Evolutionary conservation across 306 rosid species (phyloP), one percentile per base, ranked within the genome.

Genomic region (Quercus suber): DNA sequence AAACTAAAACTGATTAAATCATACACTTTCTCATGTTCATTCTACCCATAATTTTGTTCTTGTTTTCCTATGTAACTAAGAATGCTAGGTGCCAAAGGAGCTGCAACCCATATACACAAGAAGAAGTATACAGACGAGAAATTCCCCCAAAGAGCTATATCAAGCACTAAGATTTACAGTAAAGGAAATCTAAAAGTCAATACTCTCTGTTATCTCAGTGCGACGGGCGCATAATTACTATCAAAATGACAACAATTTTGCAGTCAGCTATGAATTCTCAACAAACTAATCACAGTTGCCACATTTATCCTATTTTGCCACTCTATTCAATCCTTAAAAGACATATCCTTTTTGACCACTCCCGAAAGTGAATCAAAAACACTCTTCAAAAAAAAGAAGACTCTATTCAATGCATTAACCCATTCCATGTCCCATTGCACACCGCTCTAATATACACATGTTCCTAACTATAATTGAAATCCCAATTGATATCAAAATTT

Each of bases 1-100:
- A 49, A 78, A 71, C 69, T 51, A 69, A 21, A 56, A 27, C n/a
- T 45, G 43, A 72, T 23, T 60, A 4, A 78, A n/a, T 43, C n/a
- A 33, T 12, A 69, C 31, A 30, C 20, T 31, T 19, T 52, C 14
- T 25, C 41, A 56, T 17, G 77, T 33, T 61, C 49, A 25, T 18
- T 25, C 19, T 45, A 49, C 67, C 64, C 61, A 55, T 49, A 79
- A 67, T 18, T 67, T 18, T 76, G n/a, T 27, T 53, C 57, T 69
- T 20, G 30, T 9, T 74, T 49, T 71, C 51, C 53, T 21, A 49
- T 7, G 35, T 18, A 67, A 9, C 52, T 45, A n/a, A 67, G 27
- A 33, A 67, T 18, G 51, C 11, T 67, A 67, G n/a, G 11, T 1
- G 0, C 71, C 5, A 31, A 8, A 65, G 71, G 25, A 43, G 69